phyloP scores from a whole-genome alignment of 176 grass and related monocot species.

The Panicum miliaceum region DNA sequence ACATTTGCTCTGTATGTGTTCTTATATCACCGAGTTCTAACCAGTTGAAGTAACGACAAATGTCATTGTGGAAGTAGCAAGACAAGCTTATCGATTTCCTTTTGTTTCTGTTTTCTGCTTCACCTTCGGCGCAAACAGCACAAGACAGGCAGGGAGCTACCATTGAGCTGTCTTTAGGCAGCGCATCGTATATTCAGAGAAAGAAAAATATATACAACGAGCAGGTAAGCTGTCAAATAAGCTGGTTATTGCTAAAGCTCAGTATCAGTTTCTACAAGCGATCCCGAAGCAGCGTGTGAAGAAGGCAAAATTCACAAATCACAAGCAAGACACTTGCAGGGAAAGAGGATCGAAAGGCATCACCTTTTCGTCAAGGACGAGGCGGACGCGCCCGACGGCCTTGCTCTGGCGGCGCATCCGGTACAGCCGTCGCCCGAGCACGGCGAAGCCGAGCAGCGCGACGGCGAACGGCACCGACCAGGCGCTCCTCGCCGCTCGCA shows the following conservation, averaged over 20 bases:
- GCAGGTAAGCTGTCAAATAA: background rate
- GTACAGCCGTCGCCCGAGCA: slow-evolving; percentile 75
- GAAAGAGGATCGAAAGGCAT: slow-evolving; percentile 24
- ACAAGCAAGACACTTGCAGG: slow-evolving; percentile 28
- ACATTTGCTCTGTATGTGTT: background rate
- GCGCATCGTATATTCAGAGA: background rate
- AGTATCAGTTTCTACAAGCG: background rate
- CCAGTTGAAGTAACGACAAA: background rate
- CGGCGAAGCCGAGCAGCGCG: slow-evolving; percentile 69
- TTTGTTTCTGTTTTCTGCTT: background rate
- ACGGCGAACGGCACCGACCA: slow-evolving; percentile 83
- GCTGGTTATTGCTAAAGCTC: slow-evolving; percentile 19
- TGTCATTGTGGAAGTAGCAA: background rate
- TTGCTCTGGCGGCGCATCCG: slow-evolving; percentile 66
- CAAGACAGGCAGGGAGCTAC: background rate
- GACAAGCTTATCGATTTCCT: background rate
- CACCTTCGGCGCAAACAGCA: background rate
- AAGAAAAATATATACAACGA: background rate
- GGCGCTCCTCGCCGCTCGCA: slow-evolving; percentile 59
- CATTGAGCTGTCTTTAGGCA: too few species aligned
- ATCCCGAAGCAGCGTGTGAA: slow-evolving; percentile 13
- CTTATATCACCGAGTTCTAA: background rate
- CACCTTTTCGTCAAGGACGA: slow-evolving; percentile 87
- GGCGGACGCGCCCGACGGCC: slow-evolving; percentile 61
- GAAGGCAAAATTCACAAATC: slow-evolving; percentile 24